A percentile compares a stretch with the other conserved stretches of the same genome.
phyloP scores from a whole-genome alignment of 352 stramenopile species.

The Globisporangium nagaii region DNA sequence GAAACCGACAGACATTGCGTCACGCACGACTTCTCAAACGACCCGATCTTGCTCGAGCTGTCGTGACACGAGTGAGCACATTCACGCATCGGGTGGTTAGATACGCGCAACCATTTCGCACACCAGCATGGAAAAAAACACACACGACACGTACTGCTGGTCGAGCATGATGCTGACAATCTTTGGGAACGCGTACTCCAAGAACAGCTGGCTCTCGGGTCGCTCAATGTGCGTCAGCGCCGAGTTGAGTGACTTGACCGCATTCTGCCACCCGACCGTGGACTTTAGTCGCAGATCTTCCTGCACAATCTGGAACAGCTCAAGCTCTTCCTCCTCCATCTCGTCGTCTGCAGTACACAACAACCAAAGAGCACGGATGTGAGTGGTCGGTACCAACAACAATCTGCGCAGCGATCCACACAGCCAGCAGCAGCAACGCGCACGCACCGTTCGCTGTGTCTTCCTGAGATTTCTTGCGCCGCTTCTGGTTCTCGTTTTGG shows the following conservation, averaged over 20 bases:
- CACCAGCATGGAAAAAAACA: not conserved
- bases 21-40: constrained; percentile 83
- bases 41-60: constrained; percentile 84
- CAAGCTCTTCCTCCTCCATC: constrained; percentile 80
- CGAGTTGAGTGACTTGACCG: constrained; percentile 78
- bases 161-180: constrained; percentile 89
- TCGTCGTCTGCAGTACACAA: constrained; percentile 24
- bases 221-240: constrained; percentile 65
- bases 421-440: not conserved
- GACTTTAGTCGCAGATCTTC: constrained; percentile 85
- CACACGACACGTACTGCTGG: constrained; percentile 66
- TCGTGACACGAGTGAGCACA: not conserved
- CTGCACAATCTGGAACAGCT: constrained; percentile 79
- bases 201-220: constrained; percentile 67
- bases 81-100: no score
- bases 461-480: constrained; percentile 66
- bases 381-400: not conserved
- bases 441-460: constrained; percentile 16
- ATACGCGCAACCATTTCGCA: no score
- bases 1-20: constrained; percentile 68
- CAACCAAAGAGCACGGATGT: not conserved
- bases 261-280: constrained; percentile 88
- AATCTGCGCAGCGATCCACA: not conserved
- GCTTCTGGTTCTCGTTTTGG: constrained; percentile 54
- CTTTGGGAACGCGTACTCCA: constrained; percentile 71